phyloP scores from a whole-genome alignment of 2,329 filamentous ascomycete species.

The Penicillium sp. region DNA sequence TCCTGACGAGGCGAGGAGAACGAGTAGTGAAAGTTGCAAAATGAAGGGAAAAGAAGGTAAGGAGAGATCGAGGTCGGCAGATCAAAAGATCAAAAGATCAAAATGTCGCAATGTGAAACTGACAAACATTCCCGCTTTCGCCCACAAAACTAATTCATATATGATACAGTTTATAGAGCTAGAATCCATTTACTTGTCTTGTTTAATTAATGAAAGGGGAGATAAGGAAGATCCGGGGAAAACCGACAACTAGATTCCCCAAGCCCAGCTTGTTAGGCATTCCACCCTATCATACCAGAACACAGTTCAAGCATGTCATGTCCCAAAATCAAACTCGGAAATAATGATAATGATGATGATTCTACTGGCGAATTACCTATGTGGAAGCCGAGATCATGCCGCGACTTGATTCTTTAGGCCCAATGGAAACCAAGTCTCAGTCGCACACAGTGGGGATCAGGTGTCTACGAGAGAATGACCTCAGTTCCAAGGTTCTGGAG shows the following conservation, averaged over 20 bases:
- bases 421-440: conserved; percentile 11
- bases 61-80: conserved; percentile 9
- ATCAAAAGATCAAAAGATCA: not conserved
- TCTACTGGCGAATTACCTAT: not conserved
- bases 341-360: not conserved
- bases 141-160: not conserved
- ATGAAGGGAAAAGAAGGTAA: not conserved
- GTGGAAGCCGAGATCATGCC: not conserved
- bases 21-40: not conserved
- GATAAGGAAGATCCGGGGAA: conserved; percentile 20
- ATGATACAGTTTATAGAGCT: not conserved
- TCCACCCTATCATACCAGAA: not conserved
- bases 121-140: not conserved
- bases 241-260: not conserved
- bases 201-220: not conserved
- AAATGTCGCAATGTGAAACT: not conserved
- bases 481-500: not conserved
- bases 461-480: not conserved
- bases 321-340: not conserved
- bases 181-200: not conserved
- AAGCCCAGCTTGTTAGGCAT: not conserved
- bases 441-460: conserved; percentile 3
- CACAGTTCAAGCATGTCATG: not conserved
- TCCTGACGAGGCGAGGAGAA: not conserved
- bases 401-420: conserved; percentile 1